phyloP scores from a whole-genome alignment of 208 protist species.

The Wallacemonas collosoma region DNA sequence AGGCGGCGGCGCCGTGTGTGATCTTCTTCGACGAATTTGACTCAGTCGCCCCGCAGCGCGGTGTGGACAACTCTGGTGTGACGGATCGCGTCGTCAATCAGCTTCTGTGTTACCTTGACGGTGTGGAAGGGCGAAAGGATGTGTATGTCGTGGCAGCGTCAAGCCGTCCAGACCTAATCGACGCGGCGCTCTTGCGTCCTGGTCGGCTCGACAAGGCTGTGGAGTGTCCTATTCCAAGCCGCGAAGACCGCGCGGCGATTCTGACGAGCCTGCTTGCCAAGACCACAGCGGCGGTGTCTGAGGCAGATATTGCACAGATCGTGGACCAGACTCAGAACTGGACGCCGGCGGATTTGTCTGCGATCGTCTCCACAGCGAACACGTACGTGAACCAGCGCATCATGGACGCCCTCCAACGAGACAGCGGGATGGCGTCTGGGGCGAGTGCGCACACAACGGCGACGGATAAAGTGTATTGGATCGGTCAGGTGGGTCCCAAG shows the following conservation, averaged over 20 bases:
- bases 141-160: constrained; percentile 99
- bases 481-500: constrained; percentile 50
- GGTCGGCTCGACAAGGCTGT: constrained; percentile 90
- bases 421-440: constrained; percentile 1
- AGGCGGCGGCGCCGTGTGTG: constrained; percentile 89
- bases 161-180: constrained; percentile 98
- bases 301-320: constrained; percentile 47
- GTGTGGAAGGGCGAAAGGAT: constrained; percentile 92
- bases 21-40: constrained; percentile 97
- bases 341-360: constrained; percentile 81
- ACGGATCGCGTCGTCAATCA: constrained; percentile 97
- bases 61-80: constrained; percentile 86
- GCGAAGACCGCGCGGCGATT: constrained; percentile 92
- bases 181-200: constrained; percentile 92
- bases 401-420: constrained; percentile 47
- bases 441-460: constrained; percentile 15
- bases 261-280: constrained; percentile 99
- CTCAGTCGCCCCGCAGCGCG: constrained; percentile 90
- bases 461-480: constrained; percentile 38
- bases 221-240: constrained; percentile 82
- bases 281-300: constrained; percentile 94
- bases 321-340: constrained; percentile 69
- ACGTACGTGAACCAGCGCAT: constrained; percentile 70
- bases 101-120: constrained; percentile 98
- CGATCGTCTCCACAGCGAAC: constrained; percentile 78